Percentiles rank a stretch among this genome's conserved stretches.
These are phyloP conservation scores for Cordyceps javanica DNA, from an alignment of 2,329 filamentous ascomycete species.

Conservation along the genomic window DNA sequence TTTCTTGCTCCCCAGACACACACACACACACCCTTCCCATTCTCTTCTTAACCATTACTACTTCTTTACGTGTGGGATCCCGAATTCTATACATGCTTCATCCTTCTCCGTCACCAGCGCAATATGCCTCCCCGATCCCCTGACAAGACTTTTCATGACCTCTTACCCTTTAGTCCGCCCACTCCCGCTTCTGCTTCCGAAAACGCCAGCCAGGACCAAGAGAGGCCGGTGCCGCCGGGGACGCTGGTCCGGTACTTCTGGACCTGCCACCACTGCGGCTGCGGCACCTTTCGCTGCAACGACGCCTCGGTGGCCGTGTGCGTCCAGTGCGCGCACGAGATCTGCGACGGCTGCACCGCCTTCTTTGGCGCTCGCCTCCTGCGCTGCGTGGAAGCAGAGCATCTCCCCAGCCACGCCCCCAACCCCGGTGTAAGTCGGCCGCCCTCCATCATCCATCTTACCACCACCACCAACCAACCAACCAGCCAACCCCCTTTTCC, in stretches of 20 bases:
- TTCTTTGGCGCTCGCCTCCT: not conserved
- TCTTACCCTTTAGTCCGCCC: not conserved
- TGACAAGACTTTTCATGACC: not conserved
- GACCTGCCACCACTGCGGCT: slow-evolving; percentile 7
- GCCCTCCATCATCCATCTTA: not conserved
- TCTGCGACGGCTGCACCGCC: slow-evolving; percentile 1
- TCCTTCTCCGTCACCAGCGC: not conserved
- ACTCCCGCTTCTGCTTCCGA: not conserved
- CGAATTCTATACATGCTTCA: not conserved
- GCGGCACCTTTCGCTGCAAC: slow-evolving; percentile 7
- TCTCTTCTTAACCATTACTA: not conserved
- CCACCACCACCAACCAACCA: not conserved
- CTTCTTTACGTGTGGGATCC: no score
- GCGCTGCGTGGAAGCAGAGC: not conserved
- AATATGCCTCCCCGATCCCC: not conserved
- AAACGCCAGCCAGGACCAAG: not conserved
- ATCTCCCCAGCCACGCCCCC: not conserved
- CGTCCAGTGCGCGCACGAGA: not conserved
- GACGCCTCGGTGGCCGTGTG: not conserved
- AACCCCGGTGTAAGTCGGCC: slow-evolving; percentile 6
- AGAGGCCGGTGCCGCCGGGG: not conserved
- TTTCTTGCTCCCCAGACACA: no score
- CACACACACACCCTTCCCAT: no score
- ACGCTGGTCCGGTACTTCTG: slow-evolving; percentile 3
- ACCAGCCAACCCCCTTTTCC: not conserved